These are phyloP conservation scores for Leucaena leucocephala DNA, from an alignment of 306 rosid species.

Conservation along the genomic window DNA sequence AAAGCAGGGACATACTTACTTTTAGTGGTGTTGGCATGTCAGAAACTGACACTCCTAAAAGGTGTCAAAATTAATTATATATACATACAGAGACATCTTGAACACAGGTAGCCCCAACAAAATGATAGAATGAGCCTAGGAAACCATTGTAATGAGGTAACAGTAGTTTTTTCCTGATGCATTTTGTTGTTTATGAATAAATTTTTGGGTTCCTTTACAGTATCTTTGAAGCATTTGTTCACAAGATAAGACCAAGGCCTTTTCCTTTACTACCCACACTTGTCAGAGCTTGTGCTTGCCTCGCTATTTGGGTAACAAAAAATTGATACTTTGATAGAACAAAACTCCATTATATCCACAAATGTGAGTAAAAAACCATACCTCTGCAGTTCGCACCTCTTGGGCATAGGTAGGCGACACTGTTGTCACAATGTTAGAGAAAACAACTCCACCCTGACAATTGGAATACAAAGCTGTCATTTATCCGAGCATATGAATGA, in stretches of 20 bases:
- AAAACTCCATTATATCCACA: slow-evolving; percentile 29
- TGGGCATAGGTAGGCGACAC: slow-evolving; percentile 97
- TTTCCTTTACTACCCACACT: slow-evolving; percentile 22
- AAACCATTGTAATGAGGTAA: not conserved
- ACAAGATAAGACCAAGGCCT: slow-evolving; percentile 4
- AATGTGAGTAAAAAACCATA: slow-evolving; percentile 44
- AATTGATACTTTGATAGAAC: slow-evolving; percentile 26
- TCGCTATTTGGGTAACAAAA: slow-evolving; percentile 4
- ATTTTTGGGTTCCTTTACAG: slow-evolving; percentile 18
- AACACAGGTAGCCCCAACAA: not conserved
- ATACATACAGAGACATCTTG: not conserved
- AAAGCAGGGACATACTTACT: not conserved
- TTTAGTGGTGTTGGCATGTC: not conserved
- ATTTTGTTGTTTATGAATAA: slow-evolving; percentile 13
- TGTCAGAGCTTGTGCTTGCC: slow-evolving; percentile 6
- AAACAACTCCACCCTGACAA: slow-evolving; percentile 90
- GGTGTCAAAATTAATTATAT: not conserved
- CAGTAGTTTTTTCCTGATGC: not conserved
- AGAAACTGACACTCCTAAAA: not conserved
- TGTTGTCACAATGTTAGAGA: slow-evolving; percentile 94
- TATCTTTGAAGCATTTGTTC: slow-evolving; percentile 17
- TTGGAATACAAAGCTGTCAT: slow-evolving; percentile 31
- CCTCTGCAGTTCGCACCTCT: slow-evolving; percentile 95
- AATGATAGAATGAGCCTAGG: not conserved
- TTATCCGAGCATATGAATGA: slow-evolving; percentile 19